Conservation (phyloP, 768 basidiomycete genomes). For the Ephemerocybe angulata region DNA sequence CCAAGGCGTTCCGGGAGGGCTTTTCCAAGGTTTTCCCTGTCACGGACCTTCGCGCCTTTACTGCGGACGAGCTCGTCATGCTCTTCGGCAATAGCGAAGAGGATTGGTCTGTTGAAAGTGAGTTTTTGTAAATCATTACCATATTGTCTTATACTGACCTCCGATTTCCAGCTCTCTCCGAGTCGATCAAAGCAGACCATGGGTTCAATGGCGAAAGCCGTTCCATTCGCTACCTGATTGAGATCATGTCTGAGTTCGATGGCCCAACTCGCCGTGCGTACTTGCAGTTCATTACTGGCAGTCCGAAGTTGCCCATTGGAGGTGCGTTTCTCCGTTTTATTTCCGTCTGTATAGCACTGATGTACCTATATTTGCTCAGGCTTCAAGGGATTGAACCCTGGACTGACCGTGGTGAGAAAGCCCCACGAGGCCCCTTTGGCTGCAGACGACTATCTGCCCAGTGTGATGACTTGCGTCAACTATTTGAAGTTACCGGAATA, state of each 20-base stretch:
- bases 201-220: conserved; percentile 96
- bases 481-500: conserved; percentile 97
- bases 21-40: conserved; percentile 97
- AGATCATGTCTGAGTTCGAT: conserved; percentile 83
- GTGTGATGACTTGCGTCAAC: conserved; percentile 98
- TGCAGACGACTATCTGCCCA: conserved; percentile 93
- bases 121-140: conserved; percentile 23
- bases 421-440: conserved; percentile 88
- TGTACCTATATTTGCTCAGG: conserved; percentile 39
- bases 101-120: conserved; percentile 93
- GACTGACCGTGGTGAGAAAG: conserved; percentile 94
- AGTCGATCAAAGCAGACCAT: conserved; percentile 94
- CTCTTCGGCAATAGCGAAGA: conserved; percentile 97
- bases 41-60: conserved; percentile 84
- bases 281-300: conserved; percentile 96
- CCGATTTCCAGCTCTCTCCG: conserved; percentile 63
- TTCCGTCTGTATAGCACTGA: neutral
- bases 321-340: conserved; percentile 47
- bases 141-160: conserved; percentile 2
- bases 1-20: conserved; percentile 88
- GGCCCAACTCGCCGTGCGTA: conserved; percentile 72
- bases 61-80: conserved; percentile 92
- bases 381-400: conserved; percentile 92
- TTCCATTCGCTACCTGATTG: conserved; percentile 82
- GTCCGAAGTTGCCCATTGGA: conserved; percentile 93